A percentile compares a stretch with the other conserved stretches of the same genome.
phyloP scores from a whole-genome alignment of 2,329 filamentous ascomycete genomes.

The Pseudohalonectria lignicola region DNA sequence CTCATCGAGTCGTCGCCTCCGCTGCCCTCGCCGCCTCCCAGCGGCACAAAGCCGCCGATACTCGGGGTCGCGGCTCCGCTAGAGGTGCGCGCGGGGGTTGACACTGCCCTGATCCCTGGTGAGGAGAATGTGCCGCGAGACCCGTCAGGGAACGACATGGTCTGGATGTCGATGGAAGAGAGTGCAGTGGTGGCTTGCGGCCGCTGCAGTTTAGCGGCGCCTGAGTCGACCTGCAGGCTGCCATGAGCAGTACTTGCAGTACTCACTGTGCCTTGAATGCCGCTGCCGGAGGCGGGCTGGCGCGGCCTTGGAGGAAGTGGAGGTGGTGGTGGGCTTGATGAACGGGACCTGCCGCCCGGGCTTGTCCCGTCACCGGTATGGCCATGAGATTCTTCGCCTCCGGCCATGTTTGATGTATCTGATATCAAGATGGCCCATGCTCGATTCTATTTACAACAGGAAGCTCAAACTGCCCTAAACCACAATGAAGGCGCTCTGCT shows the following conservation, averaged over 20 bases:
- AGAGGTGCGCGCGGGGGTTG: constrained; percentile 19
- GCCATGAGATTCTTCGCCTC: background rate
- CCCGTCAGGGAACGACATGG: constrained; percentile 61
- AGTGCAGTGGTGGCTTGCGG: constrained; percentile 76
- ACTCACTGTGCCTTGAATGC: no score
- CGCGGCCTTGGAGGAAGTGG: constrained; percentile 43
- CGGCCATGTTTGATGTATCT: background rate
- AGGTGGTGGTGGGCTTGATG: constrained; percentile 27
- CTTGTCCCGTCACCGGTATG: background rate
- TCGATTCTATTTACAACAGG: background rate
- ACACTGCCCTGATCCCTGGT: constrained; percentile 20
- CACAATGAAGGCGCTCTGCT: no score
- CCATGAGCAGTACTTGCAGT: no score
- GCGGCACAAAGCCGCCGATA: constrained; percentile 1
- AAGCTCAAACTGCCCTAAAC: no score
- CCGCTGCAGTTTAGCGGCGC: constrained; percentile 20
- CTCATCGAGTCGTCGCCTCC: constrained; percentile 55
- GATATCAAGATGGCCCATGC: background rate
- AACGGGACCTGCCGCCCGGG: no score
- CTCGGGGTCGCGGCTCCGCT: constrained; percentile 30
- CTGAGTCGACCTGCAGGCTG: constrained; percentile 16
- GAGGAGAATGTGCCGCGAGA: constrained; percentile 52
- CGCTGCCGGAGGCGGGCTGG: constrained; percentile 14
- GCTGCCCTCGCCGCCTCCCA: constrained; percentile 32
- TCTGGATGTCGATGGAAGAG: constrained; percentile 71